These are phyloP conservation scores for Ogataea saltuana DNA, from an alignment of 805 yeast species.

Conservation along the genomic window DNA sequence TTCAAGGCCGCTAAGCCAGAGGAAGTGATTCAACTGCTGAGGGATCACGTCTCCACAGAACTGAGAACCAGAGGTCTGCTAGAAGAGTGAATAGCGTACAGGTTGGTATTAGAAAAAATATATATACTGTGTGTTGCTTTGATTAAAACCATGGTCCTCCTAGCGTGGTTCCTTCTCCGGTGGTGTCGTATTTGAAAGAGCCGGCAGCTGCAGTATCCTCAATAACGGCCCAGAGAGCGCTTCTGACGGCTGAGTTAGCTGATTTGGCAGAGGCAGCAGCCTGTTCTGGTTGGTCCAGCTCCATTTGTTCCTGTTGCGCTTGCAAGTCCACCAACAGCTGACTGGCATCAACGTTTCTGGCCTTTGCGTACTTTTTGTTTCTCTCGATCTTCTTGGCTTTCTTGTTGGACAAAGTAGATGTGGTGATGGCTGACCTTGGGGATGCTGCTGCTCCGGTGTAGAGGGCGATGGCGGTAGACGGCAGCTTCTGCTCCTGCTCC, in stretches of 20 bases:
- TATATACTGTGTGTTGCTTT: neutral
- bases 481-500: slow-evolving; percentile 3
- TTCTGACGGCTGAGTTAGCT: slow-evolving; percentile 52
- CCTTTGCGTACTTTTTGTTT: slow-evolving; percentile 69
- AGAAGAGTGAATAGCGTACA: slow-evolving; percentile 17
- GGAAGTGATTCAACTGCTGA: slow-evolving; percentile 69
- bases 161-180: slow-evolving; percentile 79
- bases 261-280: slow-evolving; percentile 32
- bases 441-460: slow-evolving; percentile 40
- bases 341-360: slow-evolving; percentile 45
- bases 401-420: slow-evolving; percentile 70
- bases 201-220: slow-evolving; percentile 55
- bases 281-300: slow-evolving; percentile 38
- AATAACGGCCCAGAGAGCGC: slow-evolving; percentile 71
- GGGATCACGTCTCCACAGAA: slow-evolving; percentile 56
- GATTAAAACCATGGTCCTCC: slow-evolving; percentile 65
- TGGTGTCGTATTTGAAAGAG: slow-evolving; percentile 37
- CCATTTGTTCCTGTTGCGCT: slow-evolving; percentile 54
- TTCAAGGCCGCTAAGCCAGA: slow-evolving; percentile 81
- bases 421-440: slow-evolving; percentile 42
- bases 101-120: slow-evolving; percentile 1
- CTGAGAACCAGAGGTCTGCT: slow-evolving; percentile 48
- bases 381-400: slow-evolving; percentile 77
- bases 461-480: slow-evolving; percentile 42
- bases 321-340: slow-evolving; percentile 49